phyloP scores from a whole-genome alignment of 1,139 yeast species.

The Petasospora fabianii region DNA sequence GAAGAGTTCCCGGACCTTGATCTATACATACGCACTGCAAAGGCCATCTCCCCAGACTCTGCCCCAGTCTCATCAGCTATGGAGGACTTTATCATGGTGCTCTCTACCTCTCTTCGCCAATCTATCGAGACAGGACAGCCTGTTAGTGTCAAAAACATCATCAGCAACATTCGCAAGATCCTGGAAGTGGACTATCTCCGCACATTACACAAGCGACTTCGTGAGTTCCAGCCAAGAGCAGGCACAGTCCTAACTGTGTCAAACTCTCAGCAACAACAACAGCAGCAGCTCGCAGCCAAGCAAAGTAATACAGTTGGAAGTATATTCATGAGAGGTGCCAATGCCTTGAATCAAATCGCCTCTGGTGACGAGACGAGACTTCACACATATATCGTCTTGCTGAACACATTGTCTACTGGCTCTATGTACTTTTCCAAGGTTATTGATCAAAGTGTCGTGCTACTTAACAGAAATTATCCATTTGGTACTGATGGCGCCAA shows the following conservation, averaged over 20 bases:
- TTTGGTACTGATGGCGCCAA: conserved; percentile 51
- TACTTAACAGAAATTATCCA: conserved; percentile 45
- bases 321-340: conserved; percentile 28
- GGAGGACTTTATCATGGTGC: conserved; percentile 76
- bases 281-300: conserved; percentile 8
- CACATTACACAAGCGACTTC: conserved; percentile 47
- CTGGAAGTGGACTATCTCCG: conserved; percentile 45
- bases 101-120: conserved; percentile 62
- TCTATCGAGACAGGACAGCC: conserved; percentile 60
- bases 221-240: conserved; percentile 51
- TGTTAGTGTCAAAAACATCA: conserved; percentile 47
- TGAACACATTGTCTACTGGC: conserved; percentile 61
- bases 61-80: conserved; percentile 77
- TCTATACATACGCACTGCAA: conserved; percentile 20
- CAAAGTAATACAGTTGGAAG: conserved; percentile 22
- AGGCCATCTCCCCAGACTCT: conserved; percentile 20
- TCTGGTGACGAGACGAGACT: conserved; percentile 40
- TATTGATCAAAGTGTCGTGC: conserved; percentile 35
- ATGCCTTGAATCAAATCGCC: conserved; percentile 27
- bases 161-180: conserved; percentile 42
- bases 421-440: conserved; percentile 52
- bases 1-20: conserved; percentile 65
- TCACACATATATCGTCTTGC: conserved; percentile 47
- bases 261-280: conserved; percentile 11
- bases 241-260: conserved; percentile 32